Percentiles rank a stretch among this genome's conserved stretches.
Evolutionary conservation across 2,329 filamentous ascomycete species (phyloP).

Genomic region (Byssoonygena ceratinophila): DNA sequence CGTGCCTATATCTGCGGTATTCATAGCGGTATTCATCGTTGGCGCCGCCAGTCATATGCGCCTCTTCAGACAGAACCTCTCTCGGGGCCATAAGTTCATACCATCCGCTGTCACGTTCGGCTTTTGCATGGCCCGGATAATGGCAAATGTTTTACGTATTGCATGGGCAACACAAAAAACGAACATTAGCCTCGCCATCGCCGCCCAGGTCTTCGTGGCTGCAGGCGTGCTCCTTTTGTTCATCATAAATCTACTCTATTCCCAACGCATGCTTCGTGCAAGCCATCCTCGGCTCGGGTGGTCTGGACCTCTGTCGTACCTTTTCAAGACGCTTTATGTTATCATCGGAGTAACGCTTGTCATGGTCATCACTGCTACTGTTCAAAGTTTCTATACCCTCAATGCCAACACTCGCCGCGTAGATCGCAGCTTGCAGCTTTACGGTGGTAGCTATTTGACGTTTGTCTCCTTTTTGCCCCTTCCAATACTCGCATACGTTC

Average conservation of each 20-base stretch:
- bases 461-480: slow-evolving; percentile 58
- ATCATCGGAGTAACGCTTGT: slow-evolving; percentile 51
- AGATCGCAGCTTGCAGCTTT: slow-evolving; percentile 55
- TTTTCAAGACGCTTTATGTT: slow-evolving; percentile 50
- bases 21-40: slow-evolving; percentile 43
- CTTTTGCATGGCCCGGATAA: slow-evolving; percentile 42
- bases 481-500: slow-evolving; percentile 42
- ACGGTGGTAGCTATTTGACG: slow-evolving; percentile 52
- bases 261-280: slow-evolving; percentile 63
- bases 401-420: slow-evolving; percentile 39
- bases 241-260: slow-evolving; percentile 65
- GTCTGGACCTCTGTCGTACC: slow-evolving; percentile 43
- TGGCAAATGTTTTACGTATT: slow-evolving; percentile 43
- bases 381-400: slow-evolving; percentile 59
- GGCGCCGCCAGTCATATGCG: slow-evolving; percentile 38
- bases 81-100: slow-evolving; percentile 40
- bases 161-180: slow-evolving; percentile 42
- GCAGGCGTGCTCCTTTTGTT: slow-evolving; percentile 67
- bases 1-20: slow-evolving; percentile 53
- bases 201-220: slow-evolving; percentile 58
- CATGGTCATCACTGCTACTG: slow-evolving; percentile 54
- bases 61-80: slow-evolving; percentile 36
- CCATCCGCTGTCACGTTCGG: slow-evolving; percentile 38
- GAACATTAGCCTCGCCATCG: slow-evolving; percentile 43
- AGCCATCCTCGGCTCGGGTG: slow-evolving; percentile 62